phyloP scores from a whole-genome alignment of 2,329 filamentous ascomycete genomes.

The Phyllosticta capitalensis region DNA sequence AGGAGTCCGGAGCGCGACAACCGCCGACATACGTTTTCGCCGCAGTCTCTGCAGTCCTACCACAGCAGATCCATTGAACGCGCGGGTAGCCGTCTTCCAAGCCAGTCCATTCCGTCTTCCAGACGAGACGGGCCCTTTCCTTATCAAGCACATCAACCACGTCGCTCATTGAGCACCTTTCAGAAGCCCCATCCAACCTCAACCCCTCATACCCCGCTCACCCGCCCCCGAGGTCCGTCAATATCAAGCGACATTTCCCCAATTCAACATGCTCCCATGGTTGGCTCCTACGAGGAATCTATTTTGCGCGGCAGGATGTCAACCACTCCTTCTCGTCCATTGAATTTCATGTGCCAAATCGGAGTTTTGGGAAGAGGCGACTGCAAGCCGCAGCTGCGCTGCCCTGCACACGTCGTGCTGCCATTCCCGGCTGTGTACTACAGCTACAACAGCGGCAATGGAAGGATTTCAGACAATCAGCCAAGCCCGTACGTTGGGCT shows the following conservation, averaged over 20 bases:
- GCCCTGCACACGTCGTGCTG: slow-evolving; percentile 81
- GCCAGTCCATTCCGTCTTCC: slow-evolving; percentile 28
- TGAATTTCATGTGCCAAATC: slow-evolving; percentile 91
- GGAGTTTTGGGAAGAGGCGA: slow-evolving; percentile 83
- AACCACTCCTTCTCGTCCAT: slow-evolving; percentile 81
- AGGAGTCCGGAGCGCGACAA: slow-evolving; percentile 40
- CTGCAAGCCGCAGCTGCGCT: slow-evolving; percentile 75
- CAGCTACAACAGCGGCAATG: slow-evolving; percentile 67
- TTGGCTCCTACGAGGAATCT: slow-evolving; percentile 95
- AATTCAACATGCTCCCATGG: slow-evolving; percentile 85
- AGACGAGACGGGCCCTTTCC: slow-evolving; percentile 53
- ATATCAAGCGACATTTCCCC: slow-evolving; percentile 60
- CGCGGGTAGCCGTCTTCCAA: slow-evolving; percentile 13
- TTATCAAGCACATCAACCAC: slow-evolving; percentile 70
- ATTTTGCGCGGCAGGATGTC: slow-evolving; percentile 95
- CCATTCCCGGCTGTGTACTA: slow-evolving; percentile 95
- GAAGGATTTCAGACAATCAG: slow-evolving; percentile 65
- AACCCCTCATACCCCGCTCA: slow-evolving; percentile 35
- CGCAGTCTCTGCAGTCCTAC: slow-evolving; percentile 46
- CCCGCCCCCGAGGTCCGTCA: slow-evolving; percentile 56
- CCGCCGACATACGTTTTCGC: slow-evolving; percentile 64
- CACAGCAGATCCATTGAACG: slow-evolving; percentile 26
- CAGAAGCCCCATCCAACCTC: slow-evolving; percentile 29
- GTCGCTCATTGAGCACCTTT: slow-evolving; percentile 61
- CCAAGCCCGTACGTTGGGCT: slow-evolving; percentile 94